Conservation (phyloP, 2,329 filamentous ascomycete genomes). For the Colletotrichum theobromicola region DNA sequence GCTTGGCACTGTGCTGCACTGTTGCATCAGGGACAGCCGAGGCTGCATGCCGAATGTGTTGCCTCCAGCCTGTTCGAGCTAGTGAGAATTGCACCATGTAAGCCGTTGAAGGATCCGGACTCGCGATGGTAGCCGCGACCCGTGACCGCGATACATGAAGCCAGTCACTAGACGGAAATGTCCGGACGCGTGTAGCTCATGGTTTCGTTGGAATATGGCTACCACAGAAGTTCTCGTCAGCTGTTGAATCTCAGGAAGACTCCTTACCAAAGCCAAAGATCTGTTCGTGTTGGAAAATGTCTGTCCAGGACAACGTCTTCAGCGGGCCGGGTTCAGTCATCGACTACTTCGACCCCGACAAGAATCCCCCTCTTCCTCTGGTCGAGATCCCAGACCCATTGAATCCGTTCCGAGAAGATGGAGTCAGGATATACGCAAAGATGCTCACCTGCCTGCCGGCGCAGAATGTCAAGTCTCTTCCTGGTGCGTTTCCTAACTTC, state of each 20-base stretch:
- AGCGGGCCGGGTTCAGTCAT: slow-evolving; percentile 59
- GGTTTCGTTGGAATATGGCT: neutral
- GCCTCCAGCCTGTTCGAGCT: neutral
- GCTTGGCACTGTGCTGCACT: neutral
- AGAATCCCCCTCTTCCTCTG: slow-evolving; percentile 60
- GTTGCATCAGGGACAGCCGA: neutral
- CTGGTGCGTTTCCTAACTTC: slow-evolving; percentile 42
- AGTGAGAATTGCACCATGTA: neutral
- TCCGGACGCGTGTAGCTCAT: neutral
- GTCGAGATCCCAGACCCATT: slow-evolving; percentile 62
- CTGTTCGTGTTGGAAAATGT: neutral
- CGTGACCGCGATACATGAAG: neutral
- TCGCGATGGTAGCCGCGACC: neutral
- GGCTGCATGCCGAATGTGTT: neutral
- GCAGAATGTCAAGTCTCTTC: slow-evolving; percentile 67
- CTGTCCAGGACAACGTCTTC: slow-evolving; percentile 53
- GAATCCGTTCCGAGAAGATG: slow-evolving; percentile 61
- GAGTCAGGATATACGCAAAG: slow-evolving; percentile 67
- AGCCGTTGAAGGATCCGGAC: neutral
- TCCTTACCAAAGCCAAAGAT: neutral
- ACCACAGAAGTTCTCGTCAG: neutral
- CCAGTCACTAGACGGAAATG: neutral
- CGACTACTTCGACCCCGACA: slow-evolving; percentile 64
- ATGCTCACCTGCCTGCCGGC: slow-evolving; percentile 68
- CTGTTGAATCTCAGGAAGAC: neutral